Evolutionary conservation across 139 green algal genomes (phyloP).

Genomic region (Microglena sp.): DNA sequence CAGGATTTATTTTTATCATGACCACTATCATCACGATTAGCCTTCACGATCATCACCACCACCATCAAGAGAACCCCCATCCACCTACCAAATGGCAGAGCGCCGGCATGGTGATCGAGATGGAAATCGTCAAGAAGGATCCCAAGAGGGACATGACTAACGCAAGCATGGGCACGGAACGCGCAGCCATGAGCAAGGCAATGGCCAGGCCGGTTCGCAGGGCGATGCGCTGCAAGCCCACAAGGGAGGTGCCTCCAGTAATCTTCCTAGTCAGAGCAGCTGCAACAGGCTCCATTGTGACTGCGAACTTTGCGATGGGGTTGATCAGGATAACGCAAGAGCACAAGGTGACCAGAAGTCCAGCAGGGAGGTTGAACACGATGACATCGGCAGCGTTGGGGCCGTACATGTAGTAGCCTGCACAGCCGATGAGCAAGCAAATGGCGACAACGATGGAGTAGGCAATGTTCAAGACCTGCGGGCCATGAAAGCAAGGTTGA

Average conservation of each 20-base stretch:
- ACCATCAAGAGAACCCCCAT: too few relatives aligned
- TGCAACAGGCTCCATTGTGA: conserved; percentile 59
- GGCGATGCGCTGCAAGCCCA: conserved; percentile 14
- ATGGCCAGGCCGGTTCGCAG: conserved; percentile 28
- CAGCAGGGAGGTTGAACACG: conserved; percentile 46
- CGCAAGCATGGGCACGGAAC: conserved; percentile 40
- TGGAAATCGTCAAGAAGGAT: conserved; percentile 39
- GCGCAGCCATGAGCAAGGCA: conserved; percentile 26
- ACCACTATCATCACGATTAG: too few relatives aligned
- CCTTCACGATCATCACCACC: too few relatives aligned
- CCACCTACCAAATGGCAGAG: conserved; percentile 29
- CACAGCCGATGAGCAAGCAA: conserved; percentile 40
- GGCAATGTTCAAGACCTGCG: conserved; percentile 41
- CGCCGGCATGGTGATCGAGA: conserved; percentile 42
- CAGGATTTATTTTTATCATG: too few relatives aligned
- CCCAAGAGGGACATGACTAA: conserved; percentile 43
- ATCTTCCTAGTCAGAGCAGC: background rate
- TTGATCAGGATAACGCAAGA: conserved; percentile 38
- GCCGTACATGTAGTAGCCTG: conserved; percentile 54
- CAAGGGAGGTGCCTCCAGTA: background rate
- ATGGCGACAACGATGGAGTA: conserved; percentile 35
- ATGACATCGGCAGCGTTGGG: conserved; percentile 33
- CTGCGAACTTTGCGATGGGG: conserved; percentile 54
- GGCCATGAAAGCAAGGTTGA: background rate
- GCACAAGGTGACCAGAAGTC: conserved; percentile 28